Percentiles rank a stretch among this genome's conserved stretches.
Evolutionary conservation across 2,329 filamentous ascomycete species (phyloP).

Genomic region (Plenodomus biglobosus): DNA sequence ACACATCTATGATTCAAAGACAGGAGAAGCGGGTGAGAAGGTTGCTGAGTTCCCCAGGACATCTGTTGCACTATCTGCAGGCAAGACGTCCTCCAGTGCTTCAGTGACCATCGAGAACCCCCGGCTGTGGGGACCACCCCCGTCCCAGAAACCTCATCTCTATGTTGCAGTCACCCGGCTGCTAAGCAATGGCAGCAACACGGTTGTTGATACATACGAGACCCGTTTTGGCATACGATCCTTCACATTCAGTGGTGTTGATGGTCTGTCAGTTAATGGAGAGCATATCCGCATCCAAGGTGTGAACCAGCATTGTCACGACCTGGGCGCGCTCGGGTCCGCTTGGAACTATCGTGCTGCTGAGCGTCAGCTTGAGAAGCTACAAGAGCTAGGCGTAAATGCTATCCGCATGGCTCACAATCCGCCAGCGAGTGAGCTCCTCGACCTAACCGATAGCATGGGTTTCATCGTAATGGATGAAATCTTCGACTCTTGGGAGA

Average conservation of each 20-base stretch:
- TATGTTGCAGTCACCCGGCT: conserved; percentile 51
- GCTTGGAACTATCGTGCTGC: conserved; percentile 56
- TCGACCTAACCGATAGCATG: conserved; percentile 54
- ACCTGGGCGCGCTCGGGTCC: conserved; percentile 53
- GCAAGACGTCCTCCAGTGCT: conserved; percentile 38
- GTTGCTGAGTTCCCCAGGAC: conserved; percentile 4
- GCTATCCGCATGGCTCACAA: conserved; percentile 57
- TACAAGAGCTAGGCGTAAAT: conserved; percentile 55
- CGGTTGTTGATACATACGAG: conserved; percentile 42
- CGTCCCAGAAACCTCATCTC: conserved; percentile 51
- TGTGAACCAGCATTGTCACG: conserved; percentile 53
- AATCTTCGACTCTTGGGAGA: conserved; percentile 56
- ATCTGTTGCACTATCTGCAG: conserved; percentile 12
- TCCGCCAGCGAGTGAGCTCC: conserved; percentile 54
- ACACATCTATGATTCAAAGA: conserved; percentile 41
- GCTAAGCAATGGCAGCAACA: conserved; percentile 23
- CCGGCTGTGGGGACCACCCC: conserved; percentile 53
- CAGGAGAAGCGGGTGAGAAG: conserved; percentile 18
- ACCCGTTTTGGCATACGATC: conserved; percentile 56
- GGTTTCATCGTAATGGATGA: conserved; percentile 57
- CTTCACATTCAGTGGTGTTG: conserved; percentile 44
- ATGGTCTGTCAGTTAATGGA: conserved; percentile 53
- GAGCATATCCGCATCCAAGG: conserved; percentile 51
- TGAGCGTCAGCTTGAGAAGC: conserved; percentile 53
- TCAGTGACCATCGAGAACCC: conserved; percentile 47